A percentile compares a stretch with the other conserved stretches of the same genome.
Evolutionary conservation across 352 stramenopile species (phyloP).

Genomic region (Pelagophyceae sp.): DNA sequence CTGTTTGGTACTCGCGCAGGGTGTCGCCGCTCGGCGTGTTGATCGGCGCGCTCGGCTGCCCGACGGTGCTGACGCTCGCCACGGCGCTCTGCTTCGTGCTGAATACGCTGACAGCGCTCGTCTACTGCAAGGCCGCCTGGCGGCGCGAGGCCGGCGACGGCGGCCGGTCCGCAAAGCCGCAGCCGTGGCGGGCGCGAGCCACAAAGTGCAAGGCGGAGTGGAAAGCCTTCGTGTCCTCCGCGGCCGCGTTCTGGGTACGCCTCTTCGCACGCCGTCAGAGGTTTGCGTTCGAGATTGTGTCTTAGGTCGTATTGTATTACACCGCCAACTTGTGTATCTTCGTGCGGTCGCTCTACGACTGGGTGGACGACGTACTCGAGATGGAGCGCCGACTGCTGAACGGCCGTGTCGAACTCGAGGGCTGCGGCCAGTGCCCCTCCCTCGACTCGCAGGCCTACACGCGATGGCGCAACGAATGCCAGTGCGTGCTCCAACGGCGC

Average conservation of each 20-base stretch:
- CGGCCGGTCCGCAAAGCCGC: background rate
- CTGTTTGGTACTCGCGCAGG: conserved; percentile 19
- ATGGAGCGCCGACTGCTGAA: conserved; percentile 16
- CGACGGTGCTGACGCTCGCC: conserved; percentile 15
- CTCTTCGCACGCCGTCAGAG: too few species aligned
- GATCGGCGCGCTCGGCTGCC: conserved; percentile 24
- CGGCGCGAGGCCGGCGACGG: conserved; percentile 32
- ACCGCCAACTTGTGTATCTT: conserved; percentile 11
- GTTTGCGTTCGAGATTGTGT: conserved; percentile 17
- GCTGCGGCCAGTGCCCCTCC: conserved; percentile 10
- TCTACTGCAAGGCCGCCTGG: conserved; percentile 20
- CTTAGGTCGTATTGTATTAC: conserved; percentile 19
- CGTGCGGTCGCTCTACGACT: background rate
- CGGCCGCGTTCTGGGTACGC: background rate
- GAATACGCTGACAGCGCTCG: conserved; percentile 17
- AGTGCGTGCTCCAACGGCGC: too few species aligned
- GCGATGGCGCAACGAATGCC: conserved; percentile 24
- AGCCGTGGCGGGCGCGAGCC: background rate
- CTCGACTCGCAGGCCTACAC: conserved; percentile 9
- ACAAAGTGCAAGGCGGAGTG: background rate
- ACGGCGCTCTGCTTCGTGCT: conserved; percentile 21
- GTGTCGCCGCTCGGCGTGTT: conserved; percentile 26
- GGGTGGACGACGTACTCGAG: conserved; percentile 5
- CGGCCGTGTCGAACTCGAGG: conserved; percentile 25
- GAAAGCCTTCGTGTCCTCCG: background rate